A percentile compares a stretch with the other conserved stretches of the same genome.
These are phyloP conservation scores for Miamiensis avidus DNA, from an alignment of 169 alveolate species.

Conservation along the genomic window DNA sequence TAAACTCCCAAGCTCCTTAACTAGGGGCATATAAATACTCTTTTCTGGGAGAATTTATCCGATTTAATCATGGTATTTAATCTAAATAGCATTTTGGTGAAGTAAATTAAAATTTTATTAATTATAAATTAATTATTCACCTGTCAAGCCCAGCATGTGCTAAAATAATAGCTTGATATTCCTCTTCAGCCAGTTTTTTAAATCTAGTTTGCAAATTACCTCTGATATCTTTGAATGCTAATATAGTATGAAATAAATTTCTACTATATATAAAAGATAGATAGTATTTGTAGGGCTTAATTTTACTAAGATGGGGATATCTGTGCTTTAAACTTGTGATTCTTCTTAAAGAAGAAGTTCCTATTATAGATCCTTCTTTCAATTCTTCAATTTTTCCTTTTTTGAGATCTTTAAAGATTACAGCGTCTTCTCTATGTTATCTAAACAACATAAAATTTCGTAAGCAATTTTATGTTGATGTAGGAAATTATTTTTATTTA, in stretches of 20 bases:
- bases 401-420: conserved; percentile 26
- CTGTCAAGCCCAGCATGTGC: conserved; percentile 37
- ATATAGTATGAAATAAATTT: too few species aligned
- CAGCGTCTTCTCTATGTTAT: conserved; percentile 58
- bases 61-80: conserved; percentile 45
- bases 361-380: conserved; percentile 49
- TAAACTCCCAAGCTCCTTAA: conserved; percentile 66
- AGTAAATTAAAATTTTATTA: background rate
- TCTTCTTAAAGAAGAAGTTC: conserved; percentile 66
- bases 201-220: conserved; percentile 66
- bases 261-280: background rate
- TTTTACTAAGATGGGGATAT: conserved; percentile 36
- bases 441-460: too few species aligned
- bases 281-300: background rate
- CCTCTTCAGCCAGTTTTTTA: conserved; percentile 38
- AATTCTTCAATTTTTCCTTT: conserved; percentile 24
- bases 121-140: background rate
- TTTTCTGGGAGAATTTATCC: conserved; percentile 38
- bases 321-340: conserved; percentile 35
- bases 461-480: too few species aligned
- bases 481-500: too few species aligned
- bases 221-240: conserved; percentile 42
- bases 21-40: conserved; percentile 66
- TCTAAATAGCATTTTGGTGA: conserved; percentile 11
- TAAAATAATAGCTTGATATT: conserved; percentile 42